Conservation (phyloP, 495 filamentous ascomycete genomes). For the Peziza echinospora region DNA sequence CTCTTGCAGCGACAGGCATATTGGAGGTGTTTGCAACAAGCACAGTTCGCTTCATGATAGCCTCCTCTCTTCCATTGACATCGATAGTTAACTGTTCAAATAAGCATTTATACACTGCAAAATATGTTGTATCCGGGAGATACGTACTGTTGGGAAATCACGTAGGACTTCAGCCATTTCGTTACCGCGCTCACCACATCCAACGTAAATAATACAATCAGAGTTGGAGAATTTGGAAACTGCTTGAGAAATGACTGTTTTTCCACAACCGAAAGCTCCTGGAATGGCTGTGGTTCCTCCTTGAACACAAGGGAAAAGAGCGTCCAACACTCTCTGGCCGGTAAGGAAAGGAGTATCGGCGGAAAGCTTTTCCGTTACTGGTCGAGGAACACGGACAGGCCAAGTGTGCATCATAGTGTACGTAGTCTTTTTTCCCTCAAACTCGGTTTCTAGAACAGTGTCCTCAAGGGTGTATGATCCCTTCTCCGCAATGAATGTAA, state of each 20-base stretch:
- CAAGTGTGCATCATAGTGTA: conserved; percentile 96
- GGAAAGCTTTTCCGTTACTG: conserved; percentile 69
- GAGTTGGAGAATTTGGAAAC: conserved; percentile 99
- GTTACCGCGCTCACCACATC: conserved; percentile 94
- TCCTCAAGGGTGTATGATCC: conserved; percentile 87
- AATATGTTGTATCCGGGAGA: conserved; percentile 1
- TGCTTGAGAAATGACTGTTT: conserved; percentile 96
- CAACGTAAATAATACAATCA: conserved; percentile 97
- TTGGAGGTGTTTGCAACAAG: conserved; percentile 99
- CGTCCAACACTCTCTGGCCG: conserved; percentile 87
- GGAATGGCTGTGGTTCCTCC: conserved; percentile 96
- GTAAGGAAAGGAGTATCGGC: conserved; percentile 81
- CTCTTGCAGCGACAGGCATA: conserved; percentile 97
- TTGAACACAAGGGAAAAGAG: conserved; percentile 93
- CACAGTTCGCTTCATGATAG: conserved; percentile 99
- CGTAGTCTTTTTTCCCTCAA: conserved; percentile 82
- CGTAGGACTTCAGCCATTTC: conserved; percentile 99
- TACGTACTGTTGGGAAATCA: conserved; percentile 73
- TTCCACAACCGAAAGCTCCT: conserved; percentile 95
- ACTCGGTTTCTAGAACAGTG: conserved; percentile 89
- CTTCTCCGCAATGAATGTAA: conserved; percentile 69
- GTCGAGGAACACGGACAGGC: conserved; percentile 94
- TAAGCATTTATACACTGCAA: conserved; percentile 1
- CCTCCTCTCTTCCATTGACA: conserved; percentile 76
- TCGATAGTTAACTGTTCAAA: conserved; percentile 56